These are phyloP conservation scores for Emydomyces testavorans DNA, from an alignment of 2,329 filamentous ascomycete species.

Conservation along the genomic window DNA sequence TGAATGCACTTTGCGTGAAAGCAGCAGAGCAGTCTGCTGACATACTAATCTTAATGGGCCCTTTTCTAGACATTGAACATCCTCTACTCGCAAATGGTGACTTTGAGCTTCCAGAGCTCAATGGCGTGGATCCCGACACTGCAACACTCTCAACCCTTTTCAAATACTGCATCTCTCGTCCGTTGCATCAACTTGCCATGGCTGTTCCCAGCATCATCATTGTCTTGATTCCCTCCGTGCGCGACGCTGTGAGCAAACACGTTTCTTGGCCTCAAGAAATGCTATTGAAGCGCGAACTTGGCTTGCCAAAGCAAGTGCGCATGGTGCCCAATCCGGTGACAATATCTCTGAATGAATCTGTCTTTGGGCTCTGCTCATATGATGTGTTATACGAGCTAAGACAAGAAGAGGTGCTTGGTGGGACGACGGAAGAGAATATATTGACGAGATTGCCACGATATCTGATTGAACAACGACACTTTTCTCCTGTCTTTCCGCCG, in stretches of 20 bases:
- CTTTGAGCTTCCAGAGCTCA: slow-evolving; percentile 61
- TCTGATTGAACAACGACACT: slow-evolving; percentile 80
- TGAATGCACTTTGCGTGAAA: slow-evolving; percentile 68
- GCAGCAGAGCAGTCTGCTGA: slow-evolving; percentile 67
- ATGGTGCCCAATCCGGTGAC: slow-evolving; percentile 87
- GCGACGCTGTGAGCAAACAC: slow-evolving; percentile 70
- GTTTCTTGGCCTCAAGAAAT: slow-evolving; percentile 76
- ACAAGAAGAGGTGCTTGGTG: slow-evolving; percentile 56
- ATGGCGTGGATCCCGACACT: slow-evolving; percentile 59
- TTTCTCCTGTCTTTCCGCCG: slow-evolving; percentile 79
- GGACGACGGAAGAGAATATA: slow-evolving; percentile 47
- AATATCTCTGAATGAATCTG: slow-evolving; percentile 73
- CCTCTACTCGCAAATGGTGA: slow-evolving; percentile 72
- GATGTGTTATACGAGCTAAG: slow-evolving; percentile 74
- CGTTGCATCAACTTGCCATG: slow-evolving; percentile 57
- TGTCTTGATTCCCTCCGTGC: slow-evolving; percentile 68
- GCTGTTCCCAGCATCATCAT: slow-evolving; percentile 70
- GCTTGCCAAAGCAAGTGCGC: slow-evolving; percentile 57
- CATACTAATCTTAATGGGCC: slow-evolving; percentile 66
- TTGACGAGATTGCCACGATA: slow-evolving; percentile 63
- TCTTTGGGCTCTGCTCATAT: slow-evolving; percentile 70
- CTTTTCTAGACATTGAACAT: slow-evolving; percentile 86
- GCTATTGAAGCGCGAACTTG: slow-evolving; percentile 59
- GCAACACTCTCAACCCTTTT: slow-evolving; percentile 75
- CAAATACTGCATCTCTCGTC: slow-evolving; percentile 62